Base-by-base conservation (phyloP, 2,329 filamentous ascomycete genomes). In the Scopulariopsis brevicaulis region DNA sequence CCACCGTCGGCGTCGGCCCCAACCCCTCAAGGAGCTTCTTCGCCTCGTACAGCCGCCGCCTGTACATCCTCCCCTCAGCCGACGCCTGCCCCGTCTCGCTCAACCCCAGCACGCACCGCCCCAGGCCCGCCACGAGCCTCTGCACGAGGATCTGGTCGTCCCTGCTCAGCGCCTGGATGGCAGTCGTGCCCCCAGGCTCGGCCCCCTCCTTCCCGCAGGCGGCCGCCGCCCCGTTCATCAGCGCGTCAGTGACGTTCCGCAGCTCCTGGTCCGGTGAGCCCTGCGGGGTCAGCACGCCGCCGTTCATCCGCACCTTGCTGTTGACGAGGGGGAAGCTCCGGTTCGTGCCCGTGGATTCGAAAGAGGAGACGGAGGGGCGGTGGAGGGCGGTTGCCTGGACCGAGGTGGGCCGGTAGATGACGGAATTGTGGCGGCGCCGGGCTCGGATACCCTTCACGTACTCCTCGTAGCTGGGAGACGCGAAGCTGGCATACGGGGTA, bases 11-110 rank as follows among this genome's bases (percentile, higher is more conserved):
- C 4, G 51, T 53, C 40, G 50, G 20, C 10, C 24, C 50, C 14
- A 28, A 18, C n/a, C 89, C 89, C 63, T 93, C 89, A 34, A 96
- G 74, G 3, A 89, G 80, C 56, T 82, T 78, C 60, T 85, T 83
- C 5, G 90, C 91, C 56, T 84, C 82, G 63, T 95, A 89, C 55
- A 96, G 78, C 63, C 87, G 79, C 62, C 87, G 76, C 60, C 90
- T 77, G 69, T 88, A 84, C 60, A 86, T 76, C 58, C 84, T 77
- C 55, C 78, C 80, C 63, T 89, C 81, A 60, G 81, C 71, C 64
- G 77, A 77, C 59, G 79, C 71, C 62, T 73, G 72, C 62, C 81
- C 74, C 56, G 76, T 70, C 70, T 87, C 76, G 59, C 79, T 75
- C 61, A 86, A 64, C 34, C 77, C 80, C 10, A 85, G 67, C 1